Evolutionary conservation across 768 basidiomycete genomes (phyloP).

Genomic region (Kwoniella europaea): DNA sequence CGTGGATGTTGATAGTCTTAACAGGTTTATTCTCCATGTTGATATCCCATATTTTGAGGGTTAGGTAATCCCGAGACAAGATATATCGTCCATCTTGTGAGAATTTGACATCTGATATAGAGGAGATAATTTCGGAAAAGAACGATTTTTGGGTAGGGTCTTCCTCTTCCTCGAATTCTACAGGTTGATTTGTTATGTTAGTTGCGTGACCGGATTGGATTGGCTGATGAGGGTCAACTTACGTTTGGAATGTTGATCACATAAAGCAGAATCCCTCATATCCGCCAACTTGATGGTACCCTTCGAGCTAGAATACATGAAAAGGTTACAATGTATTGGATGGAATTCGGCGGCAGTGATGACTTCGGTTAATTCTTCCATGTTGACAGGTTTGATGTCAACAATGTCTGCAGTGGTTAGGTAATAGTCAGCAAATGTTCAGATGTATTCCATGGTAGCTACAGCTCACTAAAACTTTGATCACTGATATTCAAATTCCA

Average conservation of each 20-base stretch:
- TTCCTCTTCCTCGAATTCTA: slow-evolving; percentile 99
- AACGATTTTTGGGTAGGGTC: slow-evolving; percentile 96
- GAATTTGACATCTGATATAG: slow-evolving; percentile 99
- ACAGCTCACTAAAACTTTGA: slow-evolving; percentile 91
- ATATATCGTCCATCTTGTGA: slow-evolving; percentile 97
- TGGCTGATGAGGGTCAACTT: slow-evolving; percentile 54
- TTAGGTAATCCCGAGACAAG: slow-evolving; percentile 93
- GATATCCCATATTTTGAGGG: slow-evolving; percentile 99
- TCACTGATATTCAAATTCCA: slow-evolving; percentile 99
- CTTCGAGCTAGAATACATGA: slow-evolving; percentile 99
- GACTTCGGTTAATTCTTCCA: slow-evolving; percentile 99
- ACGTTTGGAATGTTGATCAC: slow-evolving; percentile 97
- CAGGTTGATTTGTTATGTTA: background rate
- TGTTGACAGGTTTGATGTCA: slow-evolving; percentile 99
- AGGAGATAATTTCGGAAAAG: slow-evolving; percentile 99
- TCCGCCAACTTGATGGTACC: slow-evolving; percentile 99
- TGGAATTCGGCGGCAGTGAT: slow-evolving; percentile 99
- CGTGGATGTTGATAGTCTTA: slow-evolving; percentile 98
- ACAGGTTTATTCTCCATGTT: slow-evolving; percentile 97
- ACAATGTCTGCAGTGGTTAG: slow-evolving; percentile 76
- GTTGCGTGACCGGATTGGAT: background rate
- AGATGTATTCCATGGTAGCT: background rate
- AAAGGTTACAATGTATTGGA: slow-evolving; percentile 93
- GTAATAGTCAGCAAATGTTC: background rate
- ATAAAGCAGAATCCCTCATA: slow-evolving; percentile 97